Conservation (phyloP, 768 basidiomycete species). For the Psilocybe cyanescens region DNA sequence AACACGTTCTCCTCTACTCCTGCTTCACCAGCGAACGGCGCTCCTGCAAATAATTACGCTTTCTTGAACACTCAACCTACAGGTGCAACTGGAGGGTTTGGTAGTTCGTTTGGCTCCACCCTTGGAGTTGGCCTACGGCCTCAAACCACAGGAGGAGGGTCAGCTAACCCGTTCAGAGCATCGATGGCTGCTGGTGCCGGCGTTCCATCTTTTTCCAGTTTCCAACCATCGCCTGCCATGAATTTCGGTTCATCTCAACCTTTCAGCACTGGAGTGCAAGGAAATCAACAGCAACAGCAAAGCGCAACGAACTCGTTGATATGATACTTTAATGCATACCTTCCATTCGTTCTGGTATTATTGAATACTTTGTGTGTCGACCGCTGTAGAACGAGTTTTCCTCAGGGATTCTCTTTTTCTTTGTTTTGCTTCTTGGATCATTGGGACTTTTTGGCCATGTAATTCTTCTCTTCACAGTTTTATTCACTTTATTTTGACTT, state of each 20-base stretch:
- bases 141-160: slow-evolving; percentile 65
- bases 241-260: slow-evolving; percentile 12
- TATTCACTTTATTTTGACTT: slow-evolving; percentile 19
- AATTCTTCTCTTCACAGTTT: slow-evolving; percentile 20
- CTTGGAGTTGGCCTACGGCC: slow-evolving; percentile 60
- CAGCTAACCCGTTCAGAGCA: slow-evolving; percentile 68
- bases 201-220: slow-evolving; percentile 13
- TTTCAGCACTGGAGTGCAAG: slow-evolving; percentile 17
- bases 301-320: slow-evolving; percentile 24
- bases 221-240: slow-evolving; percentile 20
- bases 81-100: slow-evolving; percentile 42
- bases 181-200: slow-evolving; percentile 48
- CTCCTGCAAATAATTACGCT: slow-evolving; percentile 17
- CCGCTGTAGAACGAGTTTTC: not conserved
- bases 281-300: slow-evolving; percentile 23
- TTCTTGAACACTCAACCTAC: slow-evolving; percentile 45
- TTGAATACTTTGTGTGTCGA: not conserved
- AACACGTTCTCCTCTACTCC: slow-evolving; percentile 14
- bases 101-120: slow-evolving; percentile 34
- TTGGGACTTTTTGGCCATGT: slow-evolving; percentile 23
- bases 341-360: slow-evolving; percentile 9
- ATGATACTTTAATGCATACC: slow-evolving; percentile 14
- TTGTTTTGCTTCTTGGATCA: slow-evolving; percentile 17
- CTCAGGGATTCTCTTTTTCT: not conserved
- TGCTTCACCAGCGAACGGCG: slow-evolving; percentile 10